Base-by-base conservation (phyloP, 163 green algal genomes). In the Coccomyxa subellipsoidea region DNA sequence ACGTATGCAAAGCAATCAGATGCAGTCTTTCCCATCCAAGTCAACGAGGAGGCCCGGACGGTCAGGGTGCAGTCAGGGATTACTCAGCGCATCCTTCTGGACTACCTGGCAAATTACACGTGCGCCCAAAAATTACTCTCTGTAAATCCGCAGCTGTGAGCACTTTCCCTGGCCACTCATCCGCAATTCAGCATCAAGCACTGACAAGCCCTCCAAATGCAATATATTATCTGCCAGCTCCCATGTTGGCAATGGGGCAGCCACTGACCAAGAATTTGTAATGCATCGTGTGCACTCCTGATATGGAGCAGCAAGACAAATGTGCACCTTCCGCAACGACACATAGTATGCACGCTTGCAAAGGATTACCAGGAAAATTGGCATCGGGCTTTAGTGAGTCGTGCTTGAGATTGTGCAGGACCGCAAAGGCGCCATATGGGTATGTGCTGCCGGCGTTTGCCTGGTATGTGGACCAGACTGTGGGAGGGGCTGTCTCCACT, bases 391-490 rank as follows among this genome's bases (percentile, higher is more conserved):
- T n/a, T n/a, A n/a, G n/a, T n/a, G n/a, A n/a, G n/a, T n/a, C n/a
- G n/a, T n/a, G n/a, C 47, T 59, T 59, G 47, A 59, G 23, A 27
- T 12, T 18, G 21, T 59, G 69, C 78, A 86, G 76, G 36, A 85
- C 82, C 35, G 77, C 79, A 27, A 88, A 78, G 70, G 77, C 87
- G 71, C 85, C 84, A 3, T 10, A 66, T 4, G 94, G 94, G 0
- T 96, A 92, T 85, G 92, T 84, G 1, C 86, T 97, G n/a, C 77
- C 87, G n/a, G 88, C 92, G 4, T 95, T 95, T 39, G 84, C 84
- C 47, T 94, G 90, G 89, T 97, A 93, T 84, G 93, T 96, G 66
- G 93, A 97, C 84, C 94, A 97, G 84, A 95, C 89, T 0, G 91
- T 98, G 54, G 95, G 88, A 2, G 95, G 95, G 7, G 95, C 95